A percentile compares a stretch with the other conserved stretches of the same genome.
phyloP scores from a whole-genome alignment of 2,329 filamentous ascomycete genomes.

The Didymosphaeria variabile region DNA sequence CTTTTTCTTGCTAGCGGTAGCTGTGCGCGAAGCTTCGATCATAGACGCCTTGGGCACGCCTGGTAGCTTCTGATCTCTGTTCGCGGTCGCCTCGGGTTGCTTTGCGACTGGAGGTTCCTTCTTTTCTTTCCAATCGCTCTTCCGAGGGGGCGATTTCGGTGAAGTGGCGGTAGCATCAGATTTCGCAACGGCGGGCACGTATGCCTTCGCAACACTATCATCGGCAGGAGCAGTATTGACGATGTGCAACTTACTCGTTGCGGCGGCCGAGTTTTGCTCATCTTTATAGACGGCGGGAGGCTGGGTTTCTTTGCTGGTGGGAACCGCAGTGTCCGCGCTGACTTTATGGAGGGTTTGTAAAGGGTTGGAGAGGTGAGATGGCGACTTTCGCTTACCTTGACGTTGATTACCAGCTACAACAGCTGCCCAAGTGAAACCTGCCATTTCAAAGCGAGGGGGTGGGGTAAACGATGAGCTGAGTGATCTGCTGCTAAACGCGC shows the following conservation, averaged over 20 bases:
- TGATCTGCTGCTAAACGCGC: not conserved
- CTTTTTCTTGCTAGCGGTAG: not conserved
- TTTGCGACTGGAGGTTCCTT: not conserved
- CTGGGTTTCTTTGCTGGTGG: not conserved
- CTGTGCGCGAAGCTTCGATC: not conserved
- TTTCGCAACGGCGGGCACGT: not conserved
- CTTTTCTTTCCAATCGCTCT: not conserved
- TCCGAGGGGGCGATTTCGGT: not conserved
- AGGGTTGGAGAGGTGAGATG: not conserved
- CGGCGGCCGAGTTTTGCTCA: not conserved
- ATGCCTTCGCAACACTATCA: not conserved
- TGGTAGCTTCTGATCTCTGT: not conserved
- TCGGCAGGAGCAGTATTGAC: not conserved
- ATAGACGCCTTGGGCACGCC: not conserved
- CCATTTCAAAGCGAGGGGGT: not conserved
- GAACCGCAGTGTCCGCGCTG: not conserved
- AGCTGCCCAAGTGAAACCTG: not conserved
- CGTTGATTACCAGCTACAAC: not conserved
- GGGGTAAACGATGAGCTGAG: not conserved
- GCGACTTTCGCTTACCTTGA: not conserved
- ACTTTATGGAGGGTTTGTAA: not conserved
- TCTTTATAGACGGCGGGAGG: not conserved
- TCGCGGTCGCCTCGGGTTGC: not conserved
- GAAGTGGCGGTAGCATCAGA: not conserved
- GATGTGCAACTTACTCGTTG: not conserved